Evolutionary conservation across 2,329 filamentous ascomycete species (phyloP).

Genomic region (Colletotrichum plurivorum): DNA sequence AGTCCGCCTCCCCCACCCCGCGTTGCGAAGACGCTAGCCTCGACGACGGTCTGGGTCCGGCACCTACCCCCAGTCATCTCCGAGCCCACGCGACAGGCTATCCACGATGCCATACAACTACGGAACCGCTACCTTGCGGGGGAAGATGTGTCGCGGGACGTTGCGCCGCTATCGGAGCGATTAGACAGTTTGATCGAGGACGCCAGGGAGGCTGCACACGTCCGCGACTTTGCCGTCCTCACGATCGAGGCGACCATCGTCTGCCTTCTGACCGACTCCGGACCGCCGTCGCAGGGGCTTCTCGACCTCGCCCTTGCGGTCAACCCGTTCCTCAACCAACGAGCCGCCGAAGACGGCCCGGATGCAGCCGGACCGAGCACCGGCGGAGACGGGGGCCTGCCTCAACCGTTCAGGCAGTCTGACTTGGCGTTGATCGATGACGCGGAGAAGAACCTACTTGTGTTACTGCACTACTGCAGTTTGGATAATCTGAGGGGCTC

Average conservation of each 20-base stretch:
- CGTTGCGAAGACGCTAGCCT: conserved; percentile 32
- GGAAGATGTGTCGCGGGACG: neutral
- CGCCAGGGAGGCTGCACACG: conserved; percentile 28
- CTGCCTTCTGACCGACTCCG: conserved; percentile 16
- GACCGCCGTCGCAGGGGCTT: conserved; percentile 2
- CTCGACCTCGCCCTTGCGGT: conserved; percentile 34
- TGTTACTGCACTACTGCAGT: conserved; percentile 41
- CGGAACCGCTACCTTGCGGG: conserved; percentile 33
- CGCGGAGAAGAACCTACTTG: conserved; percentile 39
- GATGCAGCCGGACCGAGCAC: conserved; percentile 3
- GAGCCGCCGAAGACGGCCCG: neutral
- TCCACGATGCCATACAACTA: conserved; percentile 26
- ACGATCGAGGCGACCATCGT: conserved; percentile 29
- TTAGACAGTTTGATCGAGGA: conserved; percentile 12
- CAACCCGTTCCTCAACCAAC: conserved; percentile 38
- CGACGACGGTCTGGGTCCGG: conserved; percentile 33
- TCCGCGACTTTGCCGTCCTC: conserved; percentile 40
- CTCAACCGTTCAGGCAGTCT: conserved; percentile 25
- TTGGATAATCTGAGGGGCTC: conserved; percentile 14
- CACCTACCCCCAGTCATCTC: conserved; percentile 41
- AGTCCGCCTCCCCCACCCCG: conserved; percentile 33
- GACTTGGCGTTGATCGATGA: conserved; percentile 34
- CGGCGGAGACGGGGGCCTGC: neutral
- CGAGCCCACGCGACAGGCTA: conserved; percentile 23
- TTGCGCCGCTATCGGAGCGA: conserved; percentile 1